Evolutionary conservation across 768 basidiomycete genomes (phyloP), one percentile per base, ranked within the genome.

Genomic region (Lentinus brumalis): DNA sequence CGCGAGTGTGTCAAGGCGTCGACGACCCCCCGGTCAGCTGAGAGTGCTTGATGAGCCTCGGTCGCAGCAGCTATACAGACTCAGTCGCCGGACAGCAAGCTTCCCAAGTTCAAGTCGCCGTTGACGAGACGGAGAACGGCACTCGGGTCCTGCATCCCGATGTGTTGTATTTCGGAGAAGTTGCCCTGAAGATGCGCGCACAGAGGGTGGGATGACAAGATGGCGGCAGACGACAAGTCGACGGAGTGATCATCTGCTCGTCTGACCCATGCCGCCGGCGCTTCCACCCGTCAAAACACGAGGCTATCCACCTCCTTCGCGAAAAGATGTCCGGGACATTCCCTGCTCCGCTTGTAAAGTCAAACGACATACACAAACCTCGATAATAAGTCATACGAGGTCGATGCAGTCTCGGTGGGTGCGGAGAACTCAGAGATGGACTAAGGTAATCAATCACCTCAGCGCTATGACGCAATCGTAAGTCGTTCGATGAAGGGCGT

Each of bases 291-390:
- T 26, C 21, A 26, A 16, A 45, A 15, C 60, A 56, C 53, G 60
- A 61, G 60, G 60, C 60, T 61, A 61, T 54, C 14, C 29, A 61
- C 54, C 60, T 32, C 54, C 54, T 29, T 32, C 53, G n/a, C 11
- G 39, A 26, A 26, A 26, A 26, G 21, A 26, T 26, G 21, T 26
- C 21, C 21, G 21, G 21, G 21, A 26, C 21, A 26, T 26, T 26
- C 21, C 1, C 21, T 1, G 21, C 21, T 26, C 21, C 2, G 21
- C 2, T 2, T 26, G 21, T 26, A 26, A 26, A 26, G 21, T 26
- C 21, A 26, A n/a, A n/a, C n/a, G n/a, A n/a, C n/a, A n/a, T n/a
- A n/a, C n/a, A n/a, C n/a, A n/a, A n/a, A n/a, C n/a, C n/a, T n/a
- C n/a, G n/a, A n/a, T n/a, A n/a, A n/a, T n/a, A n/a, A n/a, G n/a